Percentiles rank a stretch among this genome's conserved stretches.
Evolutionary conservation across 345 rosid genomes (phyloP).

Genomic region (Eucalyptus albens): DNA sequence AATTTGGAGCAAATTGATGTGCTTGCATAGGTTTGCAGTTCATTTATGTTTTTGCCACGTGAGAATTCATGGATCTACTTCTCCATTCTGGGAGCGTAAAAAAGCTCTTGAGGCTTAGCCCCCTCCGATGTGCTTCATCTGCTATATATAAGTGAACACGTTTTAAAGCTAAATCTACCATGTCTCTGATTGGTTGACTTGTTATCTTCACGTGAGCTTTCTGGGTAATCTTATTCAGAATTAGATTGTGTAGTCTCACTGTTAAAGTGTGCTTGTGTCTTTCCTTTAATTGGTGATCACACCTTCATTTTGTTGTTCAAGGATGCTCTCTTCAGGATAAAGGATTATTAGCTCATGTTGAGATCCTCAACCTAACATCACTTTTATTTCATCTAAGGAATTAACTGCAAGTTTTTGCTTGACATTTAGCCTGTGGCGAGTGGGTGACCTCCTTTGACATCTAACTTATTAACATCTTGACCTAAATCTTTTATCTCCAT

Average conservation of each 20-base stretch:
- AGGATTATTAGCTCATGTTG: not conserved
- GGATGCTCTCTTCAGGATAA: not conserved
- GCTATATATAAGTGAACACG: not conserved
- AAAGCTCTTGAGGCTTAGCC: not conserved
- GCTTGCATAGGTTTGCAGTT: not conserved
- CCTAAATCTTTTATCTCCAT: not conserved
- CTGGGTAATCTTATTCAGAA: not conserved
- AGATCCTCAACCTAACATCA: not conserved
- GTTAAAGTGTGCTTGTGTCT: not conserved
- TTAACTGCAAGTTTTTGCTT: not conserved
- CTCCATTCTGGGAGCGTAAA: not conserved
- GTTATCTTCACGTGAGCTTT: not conserved
- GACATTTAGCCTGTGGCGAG: not conserved
- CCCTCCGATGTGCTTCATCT: not conserved
- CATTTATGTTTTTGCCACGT: not conserved
- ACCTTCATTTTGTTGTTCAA: not conserved
- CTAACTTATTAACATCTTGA: not conserved
- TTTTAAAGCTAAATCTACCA: not conserved
- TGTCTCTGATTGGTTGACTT: not conserved
- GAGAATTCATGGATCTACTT: not conserved
- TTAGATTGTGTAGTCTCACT: not conserved
- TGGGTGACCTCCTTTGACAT: not conserved
- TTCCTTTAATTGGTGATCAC: not conserved
- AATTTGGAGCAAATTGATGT: not conserved
- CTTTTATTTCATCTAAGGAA: not conserved